Conservation (phyloP, 768 basidiomycete genomes). For the Suillus lakei region DNA sequence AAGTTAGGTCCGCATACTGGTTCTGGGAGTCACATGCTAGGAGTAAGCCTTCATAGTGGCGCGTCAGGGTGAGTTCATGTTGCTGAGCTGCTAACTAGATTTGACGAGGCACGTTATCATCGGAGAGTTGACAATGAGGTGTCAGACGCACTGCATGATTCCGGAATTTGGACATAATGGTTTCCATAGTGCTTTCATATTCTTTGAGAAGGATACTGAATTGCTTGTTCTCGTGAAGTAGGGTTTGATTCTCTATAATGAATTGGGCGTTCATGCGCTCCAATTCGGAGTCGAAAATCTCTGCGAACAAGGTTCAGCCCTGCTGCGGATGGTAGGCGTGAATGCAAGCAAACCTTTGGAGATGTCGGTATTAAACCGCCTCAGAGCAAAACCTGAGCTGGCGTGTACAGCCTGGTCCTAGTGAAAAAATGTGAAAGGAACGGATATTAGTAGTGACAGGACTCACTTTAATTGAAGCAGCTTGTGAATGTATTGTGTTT, state of each 20-base stretch:
- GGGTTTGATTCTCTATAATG: slow-evolving; percentile 90
- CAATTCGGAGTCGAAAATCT: slow-evolving; percentile 89
- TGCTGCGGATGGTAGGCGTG: slow-evolving; percentile 9
- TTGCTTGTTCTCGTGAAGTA: slow-evolving; percentile 96
- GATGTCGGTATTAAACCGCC: slow-evolving; percentile 88
- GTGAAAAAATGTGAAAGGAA: slow-evolving; percentile 16
- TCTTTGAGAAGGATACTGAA: slow-evolving; percentile 88
- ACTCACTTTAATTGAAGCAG: slow-evolving; percentile 74
- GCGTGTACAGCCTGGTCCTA: slow-evolving; percentile 79
- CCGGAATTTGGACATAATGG: slow-evolving; percentile 95
- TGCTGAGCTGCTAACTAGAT: slow-evolving; percentile 86
- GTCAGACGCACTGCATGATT: slow-evolving; percentile 76
- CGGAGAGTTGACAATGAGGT: slow-evolving; percentile 12
- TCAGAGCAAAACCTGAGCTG: slow-evolving; percentile 75
- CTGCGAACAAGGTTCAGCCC: slow-evolving; percentile 46
- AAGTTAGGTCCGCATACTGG: slow-evolving; percentile 58
- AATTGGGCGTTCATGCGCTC: slow-evolving; percentile 90
- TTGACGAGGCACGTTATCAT: slow-evolving; percentile 13
- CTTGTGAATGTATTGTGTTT: slow-evolving; percentile 66
- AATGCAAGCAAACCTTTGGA: slow-evolving; percentile 63
- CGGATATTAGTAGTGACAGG: background rate
- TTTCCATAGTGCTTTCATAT: slow-evolving; percentile 93
- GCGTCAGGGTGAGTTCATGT: slow-evolving; percentile 84
- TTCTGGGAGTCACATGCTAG: slow-evolving; percentile 63
- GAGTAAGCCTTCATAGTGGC: slow-evolving; percentile 89